Evolutionary conservation across 106 monocot species (phyloP).

Genomic region (Allium fistulosum): DNA sequence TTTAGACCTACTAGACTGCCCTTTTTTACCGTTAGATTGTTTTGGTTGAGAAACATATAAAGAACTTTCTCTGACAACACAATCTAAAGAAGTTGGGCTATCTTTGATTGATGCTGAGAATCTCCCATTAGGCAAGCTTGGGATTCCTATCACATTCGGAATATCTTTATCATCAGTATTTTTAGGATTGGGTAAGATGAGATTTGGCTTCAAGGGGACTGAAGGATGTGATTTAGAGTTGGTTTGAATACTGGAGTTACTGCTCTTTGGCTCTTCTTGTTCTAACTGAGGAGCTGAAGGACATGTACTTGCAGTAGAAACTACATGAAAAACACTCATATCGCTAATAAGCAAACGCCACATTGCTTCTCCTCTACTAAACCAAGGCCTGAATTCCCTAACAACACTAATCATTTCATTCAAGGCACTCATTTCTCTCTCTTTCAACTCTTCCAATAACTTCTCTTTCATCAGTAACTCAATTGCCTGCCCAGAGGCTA

Average conservation of each 20-base stretch:
- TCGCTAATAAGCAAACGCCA: slow-evolving; percentile 84
- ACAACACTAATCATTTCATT: slow-evolving; percentile 72
- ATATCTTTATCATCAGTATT: not conserved
- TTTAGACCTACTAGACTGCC: slow-evolving; percentile 39
- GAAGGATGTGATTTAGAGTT: slow-evolving; percentile 2
- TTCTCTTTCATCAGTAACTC: slow-evolving; percentile 31
- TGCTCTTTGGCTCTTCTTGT: slow-evolving; percentile 11
- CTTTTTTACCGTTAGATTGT: slow-evolving; percentile 29
- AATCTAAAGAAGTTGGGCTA: slow-evolving; percentile 13
- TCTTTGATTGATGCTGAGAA: slow-evolving; percentile 26
- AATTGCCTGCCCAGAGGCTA: slow-evolving; percentile 41
- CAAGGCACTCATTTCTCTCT: slow-evolving; percentile 49
- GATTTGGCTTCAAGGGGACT: slow-evolving; percentile 12
- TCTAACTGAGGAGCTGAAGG: slow-evolving; percentile 14
- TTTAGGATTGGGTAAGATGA: slow-evolving; percentile 16
- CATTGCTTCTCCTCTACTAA: slow-evolving; percentile 73
- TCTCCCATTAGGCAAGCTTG: slow-evolving; percentile 28
- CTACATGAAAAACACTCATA: slow-evolving; percentile 64
- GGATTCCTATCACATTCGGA: slow-evolving; percentile 32
- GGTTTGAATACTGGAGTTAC: slow-evolving; percentile 6
- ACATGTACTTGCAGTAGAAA: slow-evolving; percentile 28
- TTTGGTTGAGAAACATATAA: slow-evolving; percentile 15
- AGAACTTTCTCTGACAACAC: slow-evolving; percentile 18
- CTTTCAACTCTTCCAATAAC: slow-evolving; percentile 49
- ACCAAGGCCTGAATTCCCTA: slow-evolving; percentile 53